phyloP scores from a whole-genome alignment of 257 asterid genomes.

The Nicotiana noctiflora region DNA sequence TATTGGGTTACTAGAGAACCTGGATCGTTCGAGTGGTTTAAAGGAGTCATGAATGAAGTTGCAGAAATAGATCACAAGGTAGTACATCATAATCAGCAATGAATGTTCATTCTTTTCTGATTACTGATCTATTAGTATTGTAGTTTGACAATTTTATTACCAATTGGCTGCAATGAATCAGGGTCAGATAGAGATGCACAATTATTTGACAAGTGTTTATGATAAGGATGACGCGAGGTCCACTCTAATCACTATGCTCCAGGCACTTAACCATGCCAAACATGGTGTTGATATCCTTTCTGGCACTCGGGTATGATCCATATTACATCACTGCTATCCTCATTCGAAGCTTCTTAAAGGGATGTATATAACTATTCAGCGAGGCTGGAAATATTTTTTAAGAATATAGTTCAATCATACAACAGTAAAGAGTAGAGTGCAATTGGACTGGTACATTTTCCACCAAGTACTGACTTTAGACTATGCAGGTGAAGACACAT shows the following conservation, averaged over 20 bases:
- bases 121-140: neutral
- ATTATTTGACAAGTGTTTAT: constrained; percentile 75
- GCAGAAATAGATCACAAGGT: constrained; percentile 93
- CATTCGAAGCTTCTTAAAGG: neutral
- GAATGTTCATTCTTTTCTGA: neutral
- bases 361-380: too few species aligned
- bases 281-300: constrained; percentile 88
- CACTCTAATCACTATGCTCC: constrained; percentile 87
- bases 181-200: constrained; percentile 94
- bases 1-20: constrained; percentile 93
- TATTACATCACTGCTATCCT: too few species aligned
- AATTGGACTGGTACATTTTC: neutral
- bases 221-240: constrained; percentile 96
- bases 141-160: neutral
- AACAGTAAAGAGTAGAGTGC: neutral
- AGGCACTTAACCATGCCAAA: constrained; percentile 88
- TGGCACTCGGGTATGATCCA: constrained; percentile 64
- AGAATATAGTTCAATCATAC: too few species aligned
- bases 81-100: neutral
- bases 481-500: constrained; percentile 56
- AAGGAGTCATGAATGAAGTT: constrained; percentile 85
- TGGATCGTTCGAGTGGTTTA: constrained; percentile 94
- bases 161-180: constrained; percentile 17
- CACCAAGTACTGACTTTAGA: neutral
- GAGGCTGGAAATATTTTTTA: too few species aligned